Evolutionary conservation across 805 yeast genomes (phyloP), one percentile per base, ranked within the genome.

Genomic region (Kluyveromyces lactis): DNA sequence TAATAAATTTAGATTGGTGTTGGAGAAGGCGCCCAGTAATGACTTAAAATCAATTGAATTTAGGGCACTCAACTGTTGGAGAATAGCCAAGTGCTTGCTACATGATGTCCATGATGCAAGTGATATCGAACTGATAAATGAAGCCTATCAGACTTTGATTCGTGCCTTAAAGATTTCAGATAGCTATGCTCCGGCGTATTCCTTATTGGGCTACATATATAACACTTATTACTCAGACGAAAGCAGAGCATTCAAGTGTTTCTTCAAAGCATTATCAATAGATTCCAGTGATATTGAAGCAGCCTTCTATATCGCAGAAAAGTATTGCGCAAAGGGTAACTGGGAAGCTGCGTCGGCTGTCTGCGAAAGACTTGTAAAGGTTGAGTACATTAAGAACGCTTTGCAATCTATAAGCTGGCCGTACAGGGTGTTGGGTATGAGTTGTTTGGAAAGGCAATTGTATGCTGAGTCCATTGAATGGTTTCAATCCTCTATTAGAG

Each of bases 321-420:
- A 77, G n/a, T 79, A 86, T 49, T 70, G 95, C 2, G 63, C 65
- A 2, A 64, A 68, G 12, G 65, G 72, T 31, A 92, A 89, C 45
- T 92, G 98, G 98, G 82, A 74, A 12, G 68, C 83, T 32, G 95
- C 90, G 1, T 85, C 85, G 41, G 69, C 81, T 3, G 66, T 90
- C 33, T 81, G 92, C 38, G 66, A 71, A 42, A 65, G 85, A 39
- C 72, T 86, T 3, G 67, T 87, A 4, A 69, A 73, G 4, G 71
- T 86, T 1, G 90, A 80, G 41, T 66, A 69, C 35, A 74, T 84
- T 1, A 69, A 72, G 35, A 67, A 78, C 42, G 60, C 62, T 13
- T 52, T 81, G 18, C 60, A 68, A 16, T 57, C 56, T 2, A 53
- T 64, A 1, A 70, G 81, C 2, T 92, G 98, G 98, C 96, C 97